phyloP scores from a whole-genome alignment of 164 flowering plant species.

The Stephania yunnanensis region DNA sequence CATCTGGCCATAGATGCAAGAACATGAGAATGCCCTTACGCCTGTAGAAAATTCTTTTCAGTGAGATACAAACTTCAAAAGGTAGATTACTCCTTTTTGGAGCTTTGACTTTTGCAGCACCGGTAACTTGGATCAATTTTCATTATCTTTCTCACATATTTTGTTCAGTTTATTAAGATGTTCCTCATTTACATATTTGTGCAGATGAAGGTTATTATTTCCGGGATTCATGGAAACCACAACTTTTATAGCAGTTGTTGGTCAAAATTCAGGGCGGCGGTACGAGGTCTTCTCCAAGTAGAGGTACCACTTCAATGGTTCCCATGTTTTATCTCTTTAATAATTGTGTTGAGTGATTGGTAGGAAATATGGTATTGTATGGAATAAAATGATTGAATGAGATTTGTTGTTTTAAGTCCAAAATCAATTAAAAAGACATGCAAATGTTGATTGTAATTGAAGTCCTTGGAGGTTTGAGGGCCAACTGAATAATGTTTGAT shows the following conservation, averaged over 20 bases:
- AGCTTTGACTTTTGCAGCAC: not conserved
- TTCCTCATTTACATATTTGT: not conserved
- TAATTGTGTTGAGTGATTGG: no score
- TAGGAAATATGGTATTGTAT: no score
- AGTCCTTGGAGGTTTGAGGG: no score
- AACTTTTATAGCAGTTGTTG: not conserved
- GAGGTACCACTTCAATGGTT: no score
- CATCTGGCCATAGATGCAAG: not conserved
- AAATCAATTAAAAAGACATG: no score
- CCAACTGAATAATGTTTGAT: no score
- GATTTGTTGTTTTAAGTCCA: no score
- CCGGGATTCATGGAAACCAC: not conserved
- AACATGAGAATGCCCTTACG: not conserved
- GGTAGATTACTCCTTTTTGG: not conserved
- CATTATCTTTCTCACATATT: not conserved
- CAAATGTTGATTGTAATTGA: no score
- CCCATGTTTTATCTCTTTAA: no score
- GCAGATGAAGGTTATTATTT: not conserved
- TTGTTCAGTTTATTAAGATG: not conserved
- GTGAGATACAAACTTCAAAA: not conserved
- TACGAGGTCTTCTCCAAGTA: not conserved
- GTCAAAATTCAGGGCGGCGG: not conserved
- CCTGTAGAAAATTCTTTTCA: not conserved
- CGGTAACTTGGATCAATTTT: not conserved
- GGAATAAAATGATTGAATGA: no score